Evolutionary conservation across 2,329 filamentous ascomycete genomes (phyloP), one percentile per base, ranked within the genome.

Genomic region (Penicillium crustosum): DNA sequence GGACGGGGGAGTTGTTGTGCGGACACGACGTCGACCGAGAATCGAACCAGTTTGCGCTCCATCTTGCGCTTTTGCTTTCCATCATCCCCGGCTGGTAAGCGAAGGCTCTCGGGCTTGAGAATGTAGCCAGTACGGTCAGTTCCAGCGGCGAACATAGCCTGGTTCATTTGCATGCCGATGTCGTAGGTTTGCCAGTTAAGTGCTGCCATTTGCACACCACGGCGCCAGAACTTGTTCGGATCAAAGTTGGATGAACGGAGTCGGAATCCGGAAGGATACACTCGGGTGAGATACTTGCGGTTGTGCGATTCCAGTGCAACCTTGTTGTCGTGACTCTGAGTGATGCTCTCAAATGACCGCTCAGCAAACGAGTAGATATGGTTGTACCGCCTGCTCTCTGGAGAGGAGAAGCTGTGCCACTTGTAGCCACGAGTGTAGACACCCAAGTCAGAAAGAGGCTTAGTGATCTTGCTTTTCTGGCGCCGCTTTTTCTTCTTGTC

Each of bases 161-260:
- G 90, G 73, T 97, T 97, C 74, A 97, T 83, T 72, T 97, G 93
- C 85, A 97, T 94, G 45, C 93, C 91, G 19, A 95, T 82, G 71
- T 97, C 94, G 70, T 95, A 97, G 0, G 93, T 97, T 77, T 99
- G 94, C 93, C 94, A 97, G 77, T 99, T 99, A 61, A 97, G 82
- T 0, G 94, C 94, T 15, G 90, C 92, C 93, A 99, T 97, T 76
- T 99, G 94, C 19, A 97, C 94, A 33, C 94, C 94, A 43, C 91
- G 88, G 51, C 93, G 88, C 94, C 94, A 99, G 72, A 94, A 96
- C 61, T 89, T 87, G 62, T 96, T 84, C 1, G 94, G 94, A 68
- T 97, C 92, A 70, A 97, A 97, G 77, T 99, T 99, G 66, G 89
- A 91, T 0, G 94, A 97, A 35, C 86, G 86, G 56, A 97, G 82